Evolutionary conservation across 164 flowering plant genomes (phyloP), one percentile per base, ranked within the genome.

Genomic region (Liriodendron chinense): DNA sequence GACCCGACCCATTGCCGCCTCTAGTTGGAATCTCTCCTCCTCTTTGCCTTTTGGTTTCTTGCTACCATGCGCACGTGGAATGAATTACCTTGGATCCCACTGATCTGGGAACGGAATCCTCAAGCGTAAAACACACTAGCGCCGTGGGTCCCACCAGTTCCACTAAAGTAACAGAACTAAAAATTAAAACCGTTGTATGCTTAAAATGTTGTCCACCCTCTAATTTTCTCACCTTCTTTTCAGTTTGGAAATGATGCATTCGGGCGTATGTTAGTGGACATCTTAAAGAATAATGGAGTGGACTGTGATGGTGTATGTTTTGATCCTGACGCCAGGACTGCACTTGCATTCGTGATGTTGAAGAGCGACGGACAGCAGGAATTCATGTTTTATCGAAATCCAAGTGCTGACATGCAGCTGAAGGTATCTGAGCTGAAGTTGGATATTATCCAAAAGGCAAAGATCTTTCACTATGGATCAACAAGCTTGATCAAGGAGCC

Each of bases 401-500:
- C 94, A 1, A 90, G 97, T 69, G 94, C 97, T 0, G 94, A 92
- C 73, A 87, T 88, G 92, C 78, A 90, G 21, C 70, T 92, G 18
- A 86, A 79, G 71, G 89, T 84, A 4, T 82, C 88, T 0, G 96
- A 90, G 74, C 79, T 92, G 25, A 86, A 92, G 47, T 67, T 86
- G 82, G 80, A 48, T 7, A 74, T 92, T n/a, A 88, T 92, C 68
- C 83, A 75, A 67, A 26, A 81, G 62, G 89, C 89, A 3, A 88
- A 83, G 63, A 83, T 93, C 14, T 89, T 91, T 70, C 95, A 91
- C 49, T 93, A 87, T 56, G 97, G 95, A 21, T 92, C 97, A 26
- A 90, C 91, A 9, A 91, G 97, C 74, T 63, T 92, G 79, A 91
- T 92, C 48, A 5, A 87, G 0, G 95, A 93, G 80, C 97, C 97